A percentile compares a stretch with the other conserved stretches of the same genome.
phyloP scores from a whole-genome alignment of 2,329 filamentous ascomycete species.

The Drechslerella dactyloides region DNA sequence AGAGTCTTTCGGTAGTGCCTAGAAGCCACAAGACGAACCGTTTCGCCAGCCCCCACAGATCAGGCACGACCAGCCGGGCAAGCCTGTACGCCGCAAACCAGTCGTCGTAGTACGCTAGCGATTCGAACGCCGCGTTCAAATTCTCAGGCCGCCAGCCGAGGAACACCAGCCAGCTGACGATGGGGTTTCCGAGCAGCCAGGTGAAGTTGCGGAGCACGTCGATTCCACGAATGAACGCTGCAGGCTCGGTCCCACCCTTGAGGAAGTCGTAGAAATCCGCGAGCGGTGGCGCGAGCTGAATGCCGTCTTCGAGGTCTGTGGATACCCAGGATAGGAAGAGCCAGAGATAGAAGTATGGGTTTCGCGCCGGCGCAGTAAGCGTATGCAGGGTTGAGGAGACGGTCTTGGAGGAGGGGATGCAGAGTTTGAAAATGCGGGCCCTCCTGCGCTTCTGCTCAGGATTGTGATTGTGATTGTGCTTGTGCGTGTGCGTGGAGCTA shows the following conservation, averaged over 20 bases:
- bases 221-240: not conserved
- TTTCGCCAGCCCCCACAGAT: conserved; percentile 18
- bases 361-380: conserved; percentile 16
- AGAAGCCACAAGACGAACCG: not conserved
- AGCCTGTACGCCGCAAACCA: conserved; percentile 36
- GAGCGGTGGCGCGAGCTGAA: conserved; percentile 9
- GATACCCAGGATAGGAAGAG: conserved; percentile 17
- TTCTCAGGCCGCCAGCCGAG: conserved; percentile 16
- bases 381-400: conserved; percentile 7
- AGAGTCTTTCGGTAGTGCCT: conserved; percentile 15
- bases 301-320: conserved; percentile 3
- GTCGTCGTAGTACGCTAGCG: conserved; percentile 43
- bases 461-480: not conserved
- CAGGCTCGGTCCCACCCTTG: conserved; percentile 24
- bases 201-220: not conserved
- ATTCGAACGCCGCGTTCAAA: conserved; percentile 28
- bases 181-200: conserved; percentile 2
- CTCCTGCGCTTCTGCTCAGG: no score
- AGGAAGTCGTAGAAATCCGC: conserved; percentile 34
- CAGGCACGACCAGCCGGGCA: conserved; percentile 6
- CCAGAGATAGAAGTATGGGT: conserved; percentile 41
- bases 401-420: conserved; percentile 18
- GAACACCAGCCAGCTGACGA: conserved; percentile 24
- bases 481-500: not conserved
- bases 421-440: conserved; percentile 7